Evolutionary conservation across 768 basidiomycete species (phyloP).

Genomic region (Stropharia rugosoannulata): DNA sequence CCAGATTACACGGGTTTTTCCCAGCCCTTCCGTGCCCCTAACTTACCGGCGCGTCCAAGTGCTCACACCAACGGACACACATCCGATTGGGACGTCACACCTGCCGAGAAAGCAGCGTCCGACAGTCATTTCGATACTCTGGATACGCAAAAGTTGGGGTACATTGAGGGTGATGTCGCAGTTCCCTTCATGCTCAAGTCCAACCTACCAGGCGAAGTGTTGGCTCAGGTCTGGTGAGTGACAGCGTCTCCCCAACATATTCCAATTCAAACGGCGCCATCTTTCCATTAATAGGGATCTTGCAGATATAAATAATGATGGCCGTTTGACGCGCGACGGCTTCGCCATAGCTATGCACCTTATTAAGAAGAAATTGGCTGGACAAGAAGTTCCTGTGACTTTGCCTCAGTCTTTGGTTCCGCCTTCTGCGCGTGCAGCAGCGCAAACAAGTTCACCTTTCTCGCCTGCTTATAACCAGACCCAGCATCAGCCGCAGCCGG

Average conservation of each 20-base stretch:
- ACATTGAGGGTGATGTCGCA: conserved; percentile 89
- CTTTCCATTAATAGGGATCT: conserved; percentile 70
- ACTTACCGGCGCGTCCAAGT: conserved; percentile 40
- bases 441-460: conserved; percentile 38
- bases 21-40: conserved; percentile 30
- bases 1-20: conserved; percentile 44
- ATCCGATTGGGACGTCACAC: conserved; percentile 76
- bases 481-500: conserved; percentile 41
- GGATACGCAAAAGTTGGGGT: conserved; percentile 72
- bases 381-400: conserved; percentile 69
- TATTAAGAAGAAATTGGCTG: conserved; percentile 82
- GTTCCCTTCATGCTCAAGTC: conserved; percentile 96
- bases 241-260: not conserved
- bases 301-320: conserved; percentile 85
- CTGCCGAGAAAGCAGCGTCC: conserved; percentile 72
- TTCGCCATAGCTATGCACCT: conserved; percentile 96
- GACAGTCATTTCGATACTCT: conserved; percentile 84
- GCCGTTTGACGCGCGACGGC: conserved; percentile 82
- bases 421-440: conserved; percentile 63
- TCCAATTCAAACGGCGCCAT: not conserved
- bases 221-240: conserved; percentile 91
- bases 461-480: conserved; percentile 28
- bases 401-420: conserved; percentile 79
- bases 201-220: conserved; percentile 71
- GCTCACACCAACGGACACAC: conserved; percentile 24